Conservation (phyloP, 2,329 filamentous ascomycete species). For the Scolecobasidium constrictum region DNA sequence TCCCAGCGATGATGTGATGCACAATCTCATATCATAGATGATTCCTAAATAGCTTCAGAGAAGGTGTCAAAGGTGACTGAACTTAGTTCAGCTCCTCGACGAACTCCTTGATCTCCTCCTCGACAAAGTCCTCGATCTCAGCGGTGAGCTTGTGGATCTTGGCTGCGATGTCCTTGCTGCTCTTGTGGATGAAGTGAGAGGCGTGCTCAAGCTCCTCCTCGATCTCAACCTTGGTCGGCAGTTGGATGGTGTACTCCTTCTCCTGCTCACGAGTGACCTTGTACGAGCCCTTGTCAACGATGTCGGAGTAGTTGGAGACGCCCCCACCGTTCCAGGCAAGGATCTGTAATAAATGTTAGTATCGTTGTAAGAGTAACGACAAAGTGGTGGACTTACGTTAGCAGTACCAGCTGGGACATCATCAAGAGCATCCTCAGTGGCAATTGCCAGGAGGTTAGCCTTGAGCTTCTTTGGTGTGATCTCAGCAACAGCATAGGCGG, state of each 20-base stretch:
- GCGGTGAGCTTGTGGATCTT: constrained; percentile 36
- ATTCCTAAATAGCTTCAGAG: no score
- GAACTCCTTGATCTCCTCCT: constrained; percentile 38
- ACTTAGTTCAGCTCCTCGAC: constrained; percentile 41
- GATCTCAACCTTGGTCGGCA: constrained; percentile 19
- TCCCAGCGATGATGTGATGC: no score
- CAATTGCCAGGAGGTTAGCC: constrained; percentile 72
- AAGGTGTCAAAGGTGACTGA: no score
- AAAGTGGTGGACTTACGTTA: constrained; percentile 48
- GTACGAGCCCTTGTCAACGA: constrained; percentile 65
- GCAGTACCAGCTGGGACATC: constrained; percentile 79
- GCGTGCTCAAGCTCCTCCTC: constrained; percentile 25
- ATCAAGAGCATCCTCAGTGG: constrained; percentile 64
- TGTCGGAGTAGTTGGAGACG: constrained; percentile 78
- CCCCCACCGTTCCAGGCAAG: constrained; percentile 99
- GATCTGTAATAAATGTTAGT: constrained; percentile 35
- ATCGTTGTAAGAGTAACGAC: neutral
- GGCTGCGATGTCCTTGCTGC: constrained; percentile 31
- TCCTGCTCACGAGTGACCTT: constrained; percentile 31
- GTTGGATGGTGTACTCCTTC: constrained; percentile 26
- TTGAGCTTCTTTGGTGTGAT: constrained; percentile 94
- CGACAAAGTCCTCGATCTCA: constrained; percentile 36
- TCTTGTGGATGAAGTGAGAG: constrained; percentile 21
- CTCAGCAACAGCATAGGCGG: constrained; percentile 77
- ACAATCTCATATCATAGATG: no score